phyloP scores from a whole-genome alignment of 2,329 filamentous ascomycete species.

The Colletotrichum truncatum region DNA sequence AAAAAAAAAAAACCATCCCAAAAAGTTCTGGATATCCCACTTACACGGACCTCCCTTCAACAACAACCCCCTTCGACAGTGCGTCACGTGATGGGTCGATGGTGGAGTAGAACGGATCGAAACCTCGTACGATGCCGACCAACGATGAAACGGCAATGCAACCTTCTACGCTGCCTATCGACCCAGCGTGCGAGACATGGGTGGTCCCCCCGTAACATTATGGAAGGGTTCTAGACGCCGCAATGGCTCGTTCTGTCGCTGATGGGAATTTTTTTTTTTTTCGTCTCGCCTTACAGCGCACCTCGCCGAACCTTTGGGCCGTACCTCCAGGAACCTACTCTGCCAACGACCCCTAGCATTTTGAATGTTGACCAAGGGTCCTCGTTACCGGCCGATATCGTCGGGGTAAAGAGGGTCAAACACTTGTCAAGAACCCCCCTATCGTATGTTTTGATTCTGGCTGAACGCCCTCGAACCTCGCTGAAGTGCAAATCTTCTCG shows the following conservation, averaged over 20 bases:
- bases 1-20: neutral
- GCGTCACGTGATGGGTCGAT: slow-evolving; percentile 26
- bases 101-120: slow-evolving; percentile 14
- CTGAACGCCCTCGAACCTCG: too few relatives aligned
- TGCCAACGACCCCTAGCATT: too few relatives aligned
- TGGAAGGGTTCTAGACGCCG: neutral
- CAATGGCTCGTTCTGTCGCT: too few relatives aligned
- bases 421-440: neutral
- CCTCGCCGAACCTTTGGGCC: too few relatives aligned
- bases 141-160: slow-evolving; percentile 30
- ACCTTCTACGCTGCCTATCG: slow-evolving; percentile 2
- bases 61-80: neutral
- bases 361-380: too few relatives aligned
- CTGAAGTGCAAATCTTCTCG: too few relatives aligned
- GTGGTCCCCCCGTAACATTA: neutral
- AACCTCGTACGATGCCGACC: slow-evolving; percentile 27
- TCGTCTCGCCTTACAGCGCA: too few relatives aligned
- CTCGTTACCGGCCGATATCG: neutral
- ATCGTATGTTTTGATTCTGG: slow-evolving; percentile 20
- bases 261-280: neutral
- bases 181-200: neutral
- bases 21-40: neutral
- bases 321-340: neutral
- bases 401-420: slow-evolving; percentile 3
- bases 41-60: slow-evolving; percentile 19